Evolutionary conservation across 352 stramenopile species (phyloP), one percentile per base, ranked within the genome.

Genomic region (Elongisporangium prolatum): DNA sequence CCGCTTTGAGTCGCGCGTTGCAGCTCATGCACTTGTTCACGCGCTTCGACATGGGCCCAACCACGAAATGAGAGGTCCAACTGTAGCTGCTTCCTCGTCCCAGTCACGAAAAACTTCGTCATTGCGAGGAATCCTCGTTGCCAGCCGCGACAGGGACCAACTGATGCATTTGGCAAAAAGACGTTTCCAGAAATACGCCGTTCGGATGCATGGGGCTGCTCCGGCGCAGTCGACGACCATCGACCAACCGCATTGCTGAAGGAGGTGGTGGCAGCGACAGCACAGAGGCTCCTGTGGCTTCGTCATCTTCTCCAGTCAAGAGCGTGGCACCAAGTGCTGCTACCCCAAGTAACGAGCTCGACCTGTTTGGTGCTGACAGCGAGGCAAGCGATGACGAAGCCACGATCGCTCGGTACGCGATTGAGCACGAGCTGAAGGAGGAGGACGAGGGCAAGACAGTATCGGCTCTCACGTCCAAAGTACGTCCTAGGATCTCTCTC

Each of bases 301-400:
- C 20, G 10, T 24, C 24, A 20, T 16, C 59, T 6, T 34, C 24
- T 6, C 9, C 34, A 2, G 17, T 34, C 18, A 24, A 34, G 14
- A 52, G n/a, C 11, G 53, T 50, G 10, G 60, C 64, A 56, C 14
- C 38, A 2, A 38, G 51, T 24, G 25, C 53, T 14, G 28, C 52
- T 18, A 25, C 25, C 14, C 28, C 3, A 18, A 47, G 34, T 5
- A 54, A 57, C 21, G 58, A 74, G 38, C 69, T 93, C 25, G 80
- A 82, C 0, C 47, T 93, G 7, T 93, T 93, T 55, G 83, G 80
- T 2, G 75, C 68, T 11, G 83, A 89, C 61, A 91, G 78, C 56
- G 83, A 90, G 52, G 83, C 84, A n/a, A 92, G 83, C 56, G 83
- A 91, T 59, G 83, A 93, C 59, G 83, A 93, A 8, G 83, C 83